Evolutionary conservation across 139 green algal genomes (phyloP).

Genomic region (Chlorella sp.): DNA sequence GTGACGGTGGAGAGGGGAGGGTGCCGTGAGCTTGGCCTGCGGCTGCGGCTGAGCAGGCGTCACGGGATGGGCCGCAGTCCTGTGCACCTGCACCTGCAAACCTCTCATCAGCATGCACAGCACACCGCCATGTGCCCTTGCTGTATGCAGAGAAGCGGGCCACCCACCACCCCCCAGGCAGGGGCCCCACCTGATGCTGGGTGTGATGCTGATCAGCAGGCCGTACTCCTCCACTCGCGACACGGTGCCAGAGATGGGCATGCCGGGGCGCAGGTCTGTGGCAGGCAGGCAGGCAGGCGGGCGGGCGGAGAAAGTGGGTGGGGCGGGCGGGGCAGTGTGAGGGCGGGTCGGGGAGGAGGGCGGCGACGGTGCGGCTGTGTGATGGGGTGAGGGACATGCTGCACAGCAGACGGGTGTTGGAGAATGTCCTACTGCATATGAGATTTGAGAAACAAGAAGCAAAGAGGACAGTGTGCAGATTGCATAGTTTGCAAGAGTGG

Average conservation of each 20-base stretch:
- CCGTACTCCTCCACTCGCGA: conserved; percentile 61
- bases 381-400: no score
- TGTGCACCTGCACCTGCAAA: neutral
- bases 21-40: no score
- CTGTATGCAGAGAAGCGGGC: neutral
- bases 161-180: no score
- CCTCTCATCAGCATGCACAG: neutral
- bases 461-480: no score
- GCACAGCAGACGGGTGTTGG: no score
- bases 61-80: neutral
- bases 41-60: neutral
- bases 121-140: neutral
- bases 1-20: neutral
- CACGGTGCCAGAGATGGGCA: conserved; percentile 71
- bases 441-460: no score
- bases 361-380: no score
- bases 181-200: conserved; percentile 55
- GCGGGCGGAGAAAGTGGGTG: neutral
- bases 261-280: conserved; percentile 54
- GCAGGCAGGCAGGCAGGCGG: neutral
- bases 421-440: no score
- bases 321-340: neutral
- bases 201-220: conserved; percentile 66
- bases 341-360: neutral
- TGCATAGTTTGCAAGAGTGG: no score